Percentiles rank a stretch among this genome's conserved stretches.
Conservation (phyloP, 331 rosid genomes). For the Malus hybrid region DNA sequence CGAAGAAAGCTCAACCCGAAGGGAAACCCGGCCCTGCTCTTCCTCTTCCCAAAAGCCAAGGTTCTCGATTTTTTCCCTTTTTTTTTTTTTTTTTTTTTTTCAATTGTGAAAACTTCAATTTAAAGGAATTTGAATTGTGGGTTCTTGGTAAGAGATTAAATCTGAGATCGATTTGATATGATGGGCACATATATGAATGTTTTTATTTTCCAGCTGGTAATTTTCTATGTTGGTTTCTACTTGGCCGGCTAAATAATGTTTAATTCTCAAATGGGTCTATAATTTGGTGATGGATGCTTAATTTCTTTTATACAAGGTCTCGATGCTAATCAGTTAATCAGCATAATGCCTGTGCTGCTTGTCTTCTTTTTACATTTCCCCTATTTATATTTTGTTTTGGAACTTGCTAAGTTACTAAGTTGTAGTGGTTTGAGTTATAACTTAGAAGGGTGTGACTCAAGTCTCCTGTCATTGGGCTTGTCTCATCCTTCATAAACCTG, state of each 20-base stretch:
- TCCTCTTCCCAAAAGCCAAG: conserved; percentile 47
- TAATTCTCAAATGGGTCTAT: background rate
- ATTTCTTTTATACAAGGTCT: background rate
- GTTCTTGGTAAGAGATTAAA: background rate
- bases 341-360: background rate
- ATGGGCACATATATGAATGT: background rate
- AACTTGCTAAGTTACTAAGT: background rate
- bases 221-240: background rate
- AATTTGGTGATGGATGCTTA: background rate
- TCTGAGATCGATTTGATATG: background rate
- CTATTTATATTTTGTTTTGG: background rate
- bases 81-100: background rate
- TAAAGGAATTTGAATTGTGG: background rate
- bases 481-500: background rate
- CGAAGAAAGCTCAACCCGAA: conserved; percentile 21
- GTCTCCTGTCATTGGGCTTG: background rate
- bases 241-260: background rate
- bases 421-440: background rate
- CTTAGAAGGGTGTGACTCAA: background rate
- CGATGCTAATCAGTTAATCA: background rate
- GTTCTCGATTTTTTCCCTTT: conserved; percentile 18
- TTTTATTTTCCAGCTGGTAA: background rate
- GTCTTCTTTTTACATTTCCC: background rate
- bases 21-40: conserved; percentile 36
- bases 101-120: background rate